Evolutionary conservation across 441 rosid species (phyloP).

Genomic region (Viola pubescens): DNA sequence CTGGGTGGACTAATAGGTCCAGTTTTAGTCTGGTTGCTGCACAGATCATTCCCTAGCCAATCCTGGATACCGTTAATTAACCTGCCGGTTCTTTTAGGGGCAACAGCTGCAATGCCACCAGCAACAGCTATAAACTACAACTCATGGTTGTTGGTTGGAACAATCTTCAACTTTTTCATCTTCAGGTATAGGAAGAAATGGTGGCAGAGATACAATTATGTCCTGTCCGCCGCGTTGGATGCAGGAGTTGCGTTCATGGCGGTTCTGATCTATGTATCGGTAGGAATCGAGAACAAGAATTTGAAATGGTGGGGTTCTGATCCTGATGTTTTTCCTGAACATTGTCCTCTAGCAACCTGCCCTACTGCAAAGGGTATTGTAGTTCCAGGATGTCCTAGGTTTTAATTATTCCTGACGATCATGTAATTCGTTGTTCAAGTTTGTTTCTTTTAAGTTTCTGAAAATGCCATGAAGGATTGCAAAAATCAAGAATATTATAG

Average conservation of each 20-base stretch:
- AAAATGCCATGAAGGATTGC: too few species aligned
- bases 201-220: constrained; percentile 82
- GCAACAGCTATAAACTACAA: constrained; percentile 68
- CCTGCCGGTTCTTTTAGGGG: constrained; percentile 62
- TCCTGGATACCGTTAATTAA: constrained; percentile 59
- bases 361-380: constrained; percentile 59
- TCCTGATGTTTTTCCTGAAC: constrained; percentile 53
- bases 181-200: constrained; percentile 47
- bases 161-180: constrained; percentile 47
- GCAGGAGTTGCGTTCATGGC: constrained; percentile 84
- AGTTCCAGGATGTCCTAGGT: constrained; percentile 54
- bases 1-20: constrained; percentile 67
- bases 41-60: constrained; percentile 48
- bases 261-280: constrained; percentile 47
- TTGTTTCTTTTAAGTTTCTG: too few species aligned
- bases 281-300: constrained; percentile 31
- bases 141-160: constrained; percentile 52
- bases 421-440: too few species aligned
- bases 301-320: constrained; percentile 60
- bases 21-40: constrained; percentile 42
- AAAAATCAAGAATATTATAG: too few species aligned
- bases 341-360: constrained; percentile 58
- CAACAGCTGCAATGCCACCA: constrained; percentile 66
- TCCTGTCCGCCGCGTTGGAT: constrained; percentile 71
- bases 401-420: constrained; percentile 5